These are phyloP conservation scores for Schizosaccharomyces osmophilus DNA, from an alignment of 805 yeast species.

Conservation along the genomic window DNA sequence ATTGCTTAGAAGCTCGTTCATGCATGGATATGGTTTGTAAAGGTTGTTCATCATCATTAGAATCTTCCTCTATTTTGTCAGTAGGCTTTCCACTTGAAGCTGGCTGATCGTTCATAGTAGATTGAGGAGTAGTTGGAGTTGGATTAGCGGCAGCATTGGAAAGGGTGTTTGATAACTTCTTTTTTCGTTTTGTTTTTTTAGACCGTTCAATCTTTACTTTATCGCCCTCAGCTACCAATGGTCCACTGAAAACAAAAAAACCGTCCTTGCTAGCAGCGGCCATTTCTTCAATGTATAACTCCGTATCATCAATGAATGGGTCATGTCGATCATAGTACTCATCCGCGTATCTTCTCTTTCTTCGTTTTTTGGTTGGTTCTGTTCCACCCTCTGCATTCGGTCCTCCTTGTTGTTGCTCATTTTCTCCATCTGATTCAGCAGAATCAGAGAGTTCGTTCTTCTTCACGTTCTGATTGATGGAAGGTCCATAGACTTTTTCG, in stretches of 20 bases:
- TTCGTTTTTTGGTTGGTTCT: constrained; percentile 9
- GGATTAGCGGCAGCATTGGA: not conserved
- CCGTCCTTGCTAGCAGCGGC: constrained; percentile 85
- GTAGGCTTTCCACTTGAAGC: too few species aligned
- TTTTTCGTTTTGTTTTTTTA: constrained; percentile 17
- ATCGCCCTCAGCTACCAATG: constrained; percentile 40
- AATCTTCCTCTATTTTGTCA: too few species aligned
- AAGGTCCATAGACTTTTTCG: constrained; percentile 60
- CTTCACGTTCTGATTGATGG: constrained; percentile 8
- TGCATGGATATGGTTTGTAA: too few species aligned
- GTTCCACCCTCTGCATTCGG: constrained; percentile 14
- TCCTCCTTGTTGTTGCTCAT: constrained; percentile 14
- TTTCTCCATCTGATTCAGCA: constrained; percentile 12
- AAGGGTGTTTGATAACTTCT: not conserved
- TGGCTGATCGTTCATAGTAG: too few species aligned
- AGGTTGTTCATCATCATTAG: too few species aligned
- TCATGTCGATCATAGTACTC: constrained; percentile 53
- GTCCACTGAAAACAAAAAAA: constrained; percentile 86
- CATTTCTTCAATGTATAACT: constrained; percentile 76
- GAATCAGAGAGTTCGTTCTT: constrained; percentile 7
- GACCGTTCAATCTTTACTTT: constrained; percentile 22
- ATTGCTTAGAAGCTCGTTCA: too few species aligned
- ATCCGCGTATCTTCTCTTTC: constrained; percentile 23
- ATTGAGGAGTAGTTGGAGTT: not conserved
- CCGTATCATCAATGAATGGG: constrained; percentile 91